Evolutionary conservation across 495 filamentous ascomycete genomes (phyloP).

Genomic region (Talaromyces stipitatus): DNA sequence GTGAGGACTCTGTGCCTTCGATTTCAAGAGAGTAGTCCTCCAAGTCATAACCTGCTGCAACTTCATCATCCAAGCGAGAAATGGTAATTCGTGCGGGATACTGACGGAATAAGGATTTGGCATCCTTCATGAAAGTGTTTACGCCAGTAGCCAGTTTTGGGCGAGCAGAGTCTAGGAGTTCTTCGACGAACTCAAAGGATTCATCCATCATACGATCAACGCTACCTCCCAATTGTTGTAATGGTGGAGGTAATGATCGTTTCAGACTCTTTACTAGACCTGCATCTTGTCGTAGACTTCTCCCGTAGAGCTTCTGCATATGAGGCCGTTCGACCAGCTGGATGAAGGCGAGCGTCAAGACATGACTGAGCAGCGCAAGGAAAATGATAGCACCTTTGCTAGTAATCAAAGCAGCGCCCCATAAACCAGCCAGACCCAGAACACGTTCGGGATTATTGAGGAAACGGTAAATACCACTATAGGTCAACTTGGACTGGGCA

Average conservation of each 20-base stretch:
- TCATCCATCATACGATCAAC: conserved; percentile 83
- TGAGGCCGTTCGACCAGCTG: conserved; percentile 92
- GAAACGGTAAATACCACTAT: conserved; percentile 95
- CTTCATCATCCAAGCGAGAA: conserved; percentile 62
- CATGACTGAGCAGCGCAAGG: conserved; percentile 77
- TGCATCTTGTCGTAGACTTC: conserved; percentile 73
- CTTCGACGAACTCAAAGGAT: conserved; percentile 80
- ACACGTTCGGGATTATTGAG: conserved; percentile 96
- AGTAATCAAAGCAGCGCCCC: conserved; percentile 90
- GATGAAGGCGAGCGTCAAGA: conserved; percentile 79
- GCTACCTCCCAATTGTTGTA: conserved; percentile 67
- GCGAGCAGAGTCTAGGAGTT: conserved; percentile 79
- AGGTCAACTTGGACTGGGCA: conserved; percentile 76
- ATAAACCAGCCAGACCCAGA: conserved; percentile 88
- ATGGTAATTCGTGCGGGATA: conserved; percentile 86
- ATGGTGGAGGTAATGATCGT: conserved; percentile 75
- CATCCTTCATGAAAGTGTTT: conserved; percentile 79
- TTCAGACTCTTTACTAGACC: conserved; percentile 87
- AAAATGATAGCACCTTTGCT: conserved; percentile 76
- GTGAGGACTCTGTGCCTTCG: conserved; percentile 52
- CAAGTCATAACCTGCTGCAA: conserved; percentile 76
- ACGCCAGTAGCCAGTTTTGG: conserved; percentile 84
- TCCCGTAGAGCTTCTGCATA: conserved; percentile 96
- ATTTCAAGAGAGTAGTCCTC: conserved; percentile 74
- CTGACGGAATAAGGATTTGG: conserved; percentile 77